phyloP scores from a whole-genome alignment of 2,329 filamentous ascomycete species.

The Didymella exigua region DNA sequence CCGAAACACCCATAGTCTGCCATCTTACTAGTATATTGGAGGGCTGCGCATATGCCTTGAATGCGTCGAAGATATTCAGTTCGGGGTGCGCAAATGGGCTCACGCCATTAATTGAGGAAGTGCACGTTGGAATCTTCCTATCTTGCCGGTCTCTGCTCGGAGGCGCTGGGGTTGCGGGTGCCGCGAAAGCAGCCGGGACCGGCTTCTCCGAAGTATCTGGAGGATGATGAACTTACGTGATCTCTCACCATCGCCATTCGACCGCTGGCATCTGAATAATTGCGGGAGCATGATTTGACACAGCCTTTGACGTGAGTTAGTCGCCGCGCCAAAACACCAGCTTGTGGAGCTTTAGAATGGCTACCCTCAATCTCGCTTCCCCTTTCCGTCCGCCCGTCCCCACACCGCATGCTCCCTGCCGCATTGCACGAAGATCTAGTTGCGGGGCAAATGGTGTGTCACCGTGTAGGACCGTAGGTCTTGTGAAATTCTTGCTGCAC shows the following conservation, averaged over 20 bases:
- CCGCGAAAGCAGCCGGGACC: slow-evolving; percentile 5
- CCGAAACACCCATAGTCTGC: too few relatives aligned
- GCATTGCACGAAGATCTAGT: slow-evolving; percentile 1
- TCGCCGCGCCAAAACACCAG: neutral
- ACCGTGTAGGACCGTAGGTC: too few relatives aligned
- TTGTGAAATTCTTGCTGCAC: slow-evolving; percentile 3
- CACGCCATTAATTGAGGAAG: too few relatives aligned
- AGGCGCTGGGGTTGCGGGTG: slow-evolving; percentile 4
- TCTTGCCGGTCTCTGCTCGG: neutral
- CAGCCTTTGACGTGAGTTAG: slow-evolving; percentile 4
- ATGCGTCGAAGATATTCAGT: too few relatives aligned
- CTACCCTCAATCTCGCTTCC: slow-evolving; percentile 15
- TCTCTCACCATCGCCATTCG: slow-evolving; percentile 2
- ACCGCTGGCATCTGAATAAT: neutral
- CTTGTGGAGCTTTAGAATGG: neutral
- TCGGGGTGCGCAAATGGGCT: too few relatives aligned
- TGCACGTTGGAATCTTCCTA: too few relatives aligned
- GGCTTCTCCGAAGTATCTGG: slow-evolving; percentile 10
- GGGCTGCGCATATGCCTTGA: too few relatives aligned
- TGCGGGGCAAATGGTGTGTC: slow-evolving; percentile 13
- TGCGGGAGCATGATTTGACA: slow-evolving; percentile 5
- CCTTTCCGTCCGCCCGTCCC: slow-evolving; percentile 15
- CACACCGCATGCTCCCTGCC: slow-evolving; percentile 13
- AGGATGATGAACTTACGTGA: neutral
- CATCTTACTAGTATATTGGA: too few relatives aligned